These are phyloP conservation scores for Rhinocladiella similis DNA, from an alignment of 2,329 filamentous ascomycete species.

Conservation along the genomic window DNA sequence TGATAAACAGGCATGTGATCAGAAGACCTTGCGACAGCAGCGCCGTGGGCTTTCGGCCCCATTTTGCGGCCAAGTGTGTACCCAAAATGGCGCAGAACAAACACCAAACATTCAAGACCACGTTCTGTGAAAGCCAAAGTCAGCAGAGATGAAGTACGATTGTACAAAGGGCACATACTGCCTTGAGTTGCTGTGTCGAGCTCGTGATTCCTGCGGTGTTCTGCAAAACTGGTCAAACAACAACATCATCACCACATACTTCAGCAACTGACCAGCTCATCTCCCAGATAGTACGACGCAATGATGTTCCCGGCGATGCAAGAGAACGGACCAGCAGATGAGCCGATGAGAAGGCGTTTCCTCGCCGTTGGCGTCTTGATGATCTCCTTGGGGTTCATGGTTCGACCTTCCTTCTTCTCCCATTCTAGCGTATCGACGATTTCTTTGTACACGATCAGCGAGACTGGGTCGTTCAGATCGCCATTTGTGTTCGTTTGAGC, in stretches of 20 bases:
- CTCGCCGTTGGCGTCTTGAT: not conserved
- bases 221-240: too few species aligned
- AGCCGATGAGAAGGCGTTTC: constrained; percentile 34
- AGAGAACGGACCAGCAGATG: constrained; percentile 31
- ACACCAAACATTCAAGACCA: constrained; percentile 54
- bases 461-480: constrained; percentile 7
- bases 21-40: constrained; percentile 24
- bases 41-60: constrained; percentile 44
- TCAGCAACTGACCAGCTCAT: constrained; percentile 34
- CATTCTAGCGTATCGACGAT: constrained; percentile 15
- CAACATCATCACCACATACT: too few species aligned
- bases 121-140: constrained; percentile 35
- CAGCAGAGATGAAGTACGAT: too few species aligned
- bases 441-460: constrained; percentile 11
- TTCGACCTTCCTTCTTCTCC: constrained; percentile 17
- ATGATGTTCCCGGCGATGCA: constrained; percentile 38
- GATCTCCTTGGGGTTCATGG: constrained; percentile 1
- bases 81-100: constrained; percentile 44
- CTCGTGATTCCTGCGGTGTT: constrained; percentile 49
- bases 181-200: constrained; percentile 44
- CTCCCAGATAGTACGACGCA: constrained; percentile 44
- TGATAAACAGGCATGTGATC: constrained; percentile 32
- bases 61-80: constrained; percentile 43
- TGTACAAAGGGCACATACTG: constrained; percentile 21
- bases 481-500: constrained; percentile 15